Conservation (phyloP, 106 monocot species). For the Dioscorea dumetorum region DNA sequence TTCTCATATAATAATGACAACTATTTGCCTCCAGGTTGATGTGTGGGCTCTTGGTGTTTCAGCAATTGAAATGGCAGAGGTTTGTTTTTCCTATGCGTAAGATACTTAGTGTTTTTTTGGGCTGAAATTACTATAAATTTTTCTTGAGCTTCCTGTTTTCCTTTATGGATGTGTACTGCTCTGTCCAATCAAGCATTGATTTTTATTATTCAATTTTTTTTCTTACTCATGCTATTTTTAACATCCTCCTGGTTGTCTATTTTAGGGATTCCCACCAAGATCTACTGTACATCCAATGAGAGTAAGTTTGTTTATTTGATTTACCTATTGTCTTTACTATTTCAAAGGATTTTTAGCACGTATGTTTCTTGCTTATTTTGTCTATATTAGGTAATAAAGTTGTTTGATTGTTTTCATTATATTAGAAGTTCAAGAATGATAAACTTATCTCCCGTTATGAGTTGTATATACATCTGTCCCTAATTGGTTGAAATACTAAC, state of each 20-base stretch:
- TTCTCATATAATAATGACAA: background rate
- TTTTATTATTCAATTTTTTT: background rate
- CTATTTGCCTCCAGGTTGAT: slow-evolving; percentile 66
- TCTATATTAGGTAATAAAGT: too few relatives aligned
- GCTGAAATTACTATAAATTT: background rate
- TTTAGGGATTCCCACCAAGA: slow-evolving; percentile 88
- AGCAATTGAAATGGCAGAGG: slow-evolving; percentile 99
- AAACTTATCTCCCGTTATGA: background rate
- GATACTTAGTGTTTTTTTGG: background rate
- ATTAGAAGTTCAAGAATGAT: too few relatives aligned
- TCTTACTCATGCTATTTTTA: background rate
- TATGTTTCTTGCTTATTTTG: too few relatives aligned
- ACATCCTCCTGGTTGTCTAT: slow-evolving; percentile 3
- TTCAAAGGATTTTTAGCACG: too few relatives aligned
- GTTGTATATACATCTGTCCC: background rate
- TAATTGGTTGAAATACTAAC: background rate
- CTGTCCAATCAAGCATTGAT: background rate
- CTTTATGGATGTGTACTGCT: background rate
- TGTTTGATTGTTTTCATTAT: too few relatives aligned
- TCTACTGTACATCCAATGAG: slow-evolving; percentile 98
- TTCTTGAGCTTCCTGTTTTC: background rate
- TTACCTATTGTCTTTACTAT: background rate
- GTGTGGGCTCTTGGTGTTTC: slow-evolving; percentile 99
- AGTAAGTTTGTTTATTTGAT: slow-evolving; percentile 43
- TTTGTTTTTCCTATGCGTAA: slow-evolving; percentile 19